These are phyloP conservation scores for Suhomyces sp. DNA, from an alignment of 805 yeast species.

Conservation along the genomic window DNA sequence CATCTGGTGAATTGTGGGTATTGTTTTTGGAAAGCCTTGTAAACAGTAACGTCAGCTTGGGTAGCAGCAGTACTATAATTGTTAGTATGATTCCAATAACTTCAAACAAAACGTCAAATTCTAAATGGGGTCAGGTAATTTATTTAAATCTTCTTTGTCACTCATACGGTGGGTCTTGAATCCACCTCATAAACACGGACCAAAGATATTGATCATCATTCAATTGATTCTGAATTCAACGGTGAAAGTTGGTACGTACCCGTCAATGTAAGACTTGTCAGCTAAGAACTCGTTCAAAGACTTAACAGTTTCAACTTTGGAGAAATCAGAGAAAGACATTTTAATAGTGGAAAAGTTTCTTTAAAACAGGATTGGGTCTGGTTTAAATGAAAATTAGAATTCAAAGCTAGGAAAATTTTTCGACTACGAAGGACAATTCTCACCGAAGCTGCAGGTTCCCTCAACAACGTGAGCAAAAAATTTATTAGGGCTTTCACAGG, in stretches of 20 bases:
- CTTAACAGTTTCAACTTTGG: slow-evolving; percentile 60
- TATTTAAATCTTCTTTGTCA: slow-evolving; percentile 52
- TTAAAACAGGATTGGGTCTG: slow-evolving; percentile 3
- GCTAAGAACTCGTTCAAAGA: slow-evolving; percentile 82
- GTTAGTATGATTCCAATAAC: slow-evolving; percentile 22
- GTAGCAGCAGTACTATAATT: slow-evolving; percentile 74
- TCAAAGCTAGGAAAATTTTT: slow-evolving; percentile 5
- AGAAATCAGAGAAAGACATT: slow-evolving; percentile 81
- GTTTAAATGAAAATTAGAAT: slow-evolving; percentile 2
- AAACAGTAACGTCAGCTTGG: slow-evolving; percentile 92
- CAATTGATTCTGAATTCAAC: neutral
- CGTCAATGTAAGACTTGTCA: slow-evolving; percentile 92
- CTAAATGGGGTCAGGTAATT: slow-evolving; percentile 14
- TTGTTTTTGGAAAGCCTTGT: slow-evolving; percentile 88
- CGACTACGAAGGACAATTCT: neutral
- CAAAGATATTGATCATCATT: slow-evolving; percentile 74
- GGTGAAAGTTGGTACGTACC: slow-evolving; percentile 59
- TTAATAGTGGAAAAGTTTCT: slow-evolving; percentile 10
- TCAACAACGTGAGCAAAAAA: slow-evolving; percentile 4
- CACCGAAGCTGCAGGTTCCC: neutral
- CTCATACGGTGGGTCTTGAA: slow-evolving; percentile 94
- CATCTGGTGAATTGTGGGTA: slow-evolving; percentile 97
- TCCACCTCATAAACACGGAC: slow-evolving; percentile 98
- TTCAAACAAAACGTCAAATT: neutral
- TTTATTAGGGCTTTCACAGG: slow-evolving; percentile 7